These are phyloP conservation scores for Colletotrichum liriopes DNA, from an alignment of 2,329 filamentous ascomycete genomes.

Conservation along the genomic window DNA sequence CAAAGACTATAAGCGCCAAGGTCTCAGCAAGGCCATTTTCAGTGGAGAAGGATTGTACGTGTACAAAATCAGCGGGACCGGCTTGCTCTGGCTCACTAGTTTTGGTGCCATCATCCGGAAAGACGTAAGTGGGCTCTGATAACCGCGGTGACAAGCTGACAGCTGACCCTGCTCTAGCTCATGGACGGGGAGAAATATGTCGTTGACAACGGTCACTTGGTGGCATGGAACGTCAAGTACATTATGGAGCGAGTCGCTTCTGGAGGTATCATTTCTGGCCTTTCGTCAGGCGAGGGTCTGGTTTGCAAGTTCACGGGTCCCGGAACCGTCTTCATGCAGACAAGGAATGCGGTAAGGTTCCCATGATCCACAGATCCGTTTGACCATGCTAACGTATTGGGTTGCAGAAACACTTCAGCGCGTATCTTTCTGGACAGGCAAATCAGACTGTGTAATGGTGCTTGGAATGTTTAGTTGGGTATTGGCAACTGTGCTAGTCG, in stretches of 20 bases:
- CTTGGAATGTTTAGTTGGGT: too few relatives aligned
- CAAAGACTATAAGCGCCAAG: constrained; percentile 91
- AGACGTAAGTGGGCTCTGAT: constrained; percentile 74
- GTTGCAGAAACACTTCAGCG: constrained; percentile 65
- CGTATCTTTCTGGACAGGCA: constrained; percentile 66
- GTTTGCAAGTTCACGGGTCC: constrained; percentile 96
- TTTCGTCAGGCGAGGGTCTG: constrained; percentile 87
- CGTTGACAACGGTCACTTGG: constrained; percentile 92
- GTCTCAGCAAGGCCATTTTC: constrained; percentile 92
- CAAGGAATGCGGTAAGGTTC: constrained; percentile 80
- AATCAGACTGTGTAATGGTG: constrained; percentile 49
- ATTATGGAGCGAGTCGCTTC: constrained; percentile 90
- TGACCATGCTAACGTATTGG: not conserved
- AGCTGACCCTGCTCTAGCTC: constrained; percentile 55
- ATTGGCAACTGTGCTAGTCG: not conserved
- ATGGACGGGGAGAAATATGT: constrained; percentile 87
- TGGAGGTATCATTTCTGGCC: constrained; percentile 91
- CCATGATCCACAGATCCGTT: too few relatives aligned
- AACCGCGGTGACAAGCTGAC: constrained; percentile 7
- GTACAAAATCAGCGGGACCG: constrained; percentile 86
- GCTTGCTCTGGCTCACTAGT: constrained; percentile 90
- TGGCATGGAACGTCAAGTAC: constrained; percentile 98
- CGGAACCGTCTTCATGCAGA: constrained; percentile 93
- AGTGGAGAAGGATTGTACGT: constrained; percentile 93
- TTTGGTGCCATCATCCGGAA: constrained; percentile 97